Conservation (phyloP, 768 basidiomycete species). For the Macrolepiota fuliginosa region DNA sequence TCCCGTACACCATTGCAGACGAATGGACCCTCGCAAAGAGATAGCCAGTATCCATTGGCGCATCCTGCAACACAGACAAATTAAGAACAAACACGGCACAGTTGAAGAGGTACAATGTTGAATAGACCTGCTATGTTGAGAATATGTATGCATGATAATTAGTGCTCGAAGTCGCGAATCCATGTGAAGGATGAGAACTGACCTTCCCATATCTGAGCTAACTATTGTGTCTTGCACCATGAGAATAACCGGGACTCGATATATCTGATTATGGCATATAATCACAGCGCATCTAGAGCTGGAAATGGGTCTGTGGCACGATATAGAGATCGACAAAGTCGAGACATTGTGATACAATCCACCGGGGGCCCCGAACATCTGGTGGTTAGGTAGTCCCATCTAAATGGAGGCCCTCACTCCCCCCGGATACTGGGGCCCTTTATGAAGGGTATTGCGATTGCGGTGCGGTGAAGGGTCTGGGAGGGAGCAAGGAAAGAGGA, state of each 20-base stretch:
- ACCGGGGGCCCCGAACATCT: conserved; percentile 72
- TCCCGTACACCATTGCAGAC: conserved; percentile 75
- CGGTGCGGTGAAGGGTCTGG: not conserved
- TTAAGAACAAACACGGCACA: conserved; percentile 88
- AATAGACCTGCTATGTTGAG: conserved; percentile 33
- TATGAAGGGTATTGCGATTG: not conserved
- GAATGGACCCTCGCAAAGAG: conserved; percentile 81
- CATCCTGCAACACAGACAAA: conserved; percentile 92
- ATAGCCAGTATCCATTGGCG: conserved; percentile 70
- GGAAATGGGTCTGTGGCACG: conserved; percentile 73
- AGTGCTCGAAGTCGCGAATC: too few relatives aligned
- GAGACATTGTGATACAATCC: conserved; percentile 82
- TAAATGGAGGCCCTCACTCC: not conserved
- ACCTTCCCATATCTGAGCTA: conserved; percentile 28
- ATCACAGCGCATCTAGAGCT: conserved; percentile 85
- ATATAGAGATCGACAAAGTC: conserved; percentile 92
- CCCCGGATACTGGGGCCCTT: not conserved
- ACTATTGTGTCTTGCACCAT: conserved; percentile 60
- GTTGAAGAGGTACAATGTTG: conserved; percentile 78
- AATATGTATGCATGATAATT: conserved; percentile 19
- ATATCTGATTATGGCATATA: conserved; percentile 78
- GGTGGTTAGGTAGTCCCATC: conserved; percentile 8
- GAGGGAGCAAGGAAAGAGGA: conserved; percentile 22
- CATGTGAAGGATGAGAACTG: conserved; percentile 10
- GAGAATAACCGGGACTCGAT: conserved; percentile 75